phyloP scores from a whole-genome alignment of 768 basidiomycete genomes.

The Mycena kentingensis region DNA sequence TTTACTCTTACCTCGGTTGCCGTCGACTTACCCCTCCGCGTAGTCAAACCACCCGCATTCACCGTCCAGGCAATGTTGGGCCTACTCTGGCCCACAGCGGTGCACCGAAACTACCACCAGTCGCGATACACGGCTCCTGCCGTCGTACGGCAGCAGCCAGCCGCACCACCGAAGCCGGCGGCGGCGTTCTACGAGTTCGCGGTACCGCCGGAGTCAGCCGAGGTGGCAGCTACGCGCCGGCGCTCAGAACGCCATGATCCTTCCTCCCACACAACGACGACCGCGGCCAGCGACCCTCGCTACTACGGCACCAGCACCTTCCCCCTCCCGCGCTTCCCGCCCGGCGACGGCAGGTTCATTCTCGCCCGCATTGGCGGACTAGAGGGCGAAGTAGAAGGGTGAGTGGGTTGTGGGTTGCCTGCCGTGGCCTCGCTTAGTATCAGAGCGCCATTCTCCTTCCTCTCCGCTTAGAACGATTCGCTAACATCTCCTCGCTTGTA shows the following conservation, averaged over 20 bases:
- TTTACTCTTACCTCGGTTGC: background rate
- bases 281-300: background rate
- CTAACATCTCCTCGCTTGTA: slow-evolving; percentile 25
- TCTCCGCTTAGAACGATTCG: too few relatives aligned
- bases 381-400: slow-evolving; percentile 97
- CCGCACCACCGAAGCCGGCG: slow-evolving; percentile 27
- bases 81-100: slow-evolving; percentile 70
- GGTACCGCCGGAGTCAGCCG: slow-evolving; percentile 66
- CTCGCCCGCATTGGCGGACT: slow-evolving; percentile 85
- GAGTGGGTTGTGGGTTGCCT: too few relatives aligned
- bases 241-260: too few relatives aligned
- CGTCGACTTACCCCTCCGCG: slow-evolving; percentile 16
- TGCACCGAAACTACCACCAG: slow-evolving; percentile 27
- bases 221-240: too few relatives aligned
- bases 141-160: slow-evolving; percentile 17
- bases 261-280: too few relatives aligned
- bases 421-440: too few relatives aligned
- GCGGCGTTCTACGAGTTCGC: slow-evolving; percentile 68
- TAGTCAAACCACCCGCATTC: slow-evolving; percentile 74
- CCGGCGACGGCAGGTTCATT: slow-evolving; percentile 54
- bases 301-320: too few relatives aligned
- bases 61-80: slow-evolving; percentile 78
- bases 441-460: too few relatives aligned
- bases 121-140: slow-evolving; percentile 17
- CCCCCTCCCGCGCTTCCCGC: slow-evolving; percentile 56